Evolutionary conservation across 106 monocot species (phyloP).

Genomic region (Xerophyta viscosa): DNA sequence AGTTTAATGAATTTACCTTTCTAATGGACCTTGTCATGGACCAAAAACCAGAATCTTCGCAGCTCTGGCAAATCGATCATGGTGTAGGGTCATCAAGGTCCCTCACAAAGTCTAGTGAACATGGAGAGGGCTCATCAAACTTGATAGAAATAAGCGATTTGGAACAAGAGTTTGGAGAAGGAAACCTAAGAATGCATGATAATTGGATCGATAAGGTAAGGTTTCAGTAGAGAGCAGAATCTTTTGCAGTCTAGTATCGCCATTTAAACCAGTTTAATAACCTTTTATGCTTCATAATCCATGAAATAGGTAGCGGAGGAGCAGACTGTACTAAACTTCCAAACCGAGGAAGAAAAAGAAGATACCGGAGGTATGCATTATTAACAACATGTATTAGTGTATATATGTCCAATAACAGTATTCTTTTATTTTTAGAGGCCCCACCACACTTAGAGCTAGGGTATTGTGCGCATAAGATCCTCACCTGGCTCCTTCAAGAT

Average conservation of each 20-base stretch:
- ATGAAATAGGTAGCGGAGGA: no score
- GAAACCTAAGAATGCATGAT: conserved; percentile 28
- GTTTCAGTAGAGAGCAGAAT: no score
- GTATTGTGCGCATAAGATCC: no score
- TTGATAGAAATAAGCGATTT: conserved; percentile 71
- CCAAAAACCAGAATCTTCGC: background rate
- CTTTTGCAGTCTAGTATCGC: no score
- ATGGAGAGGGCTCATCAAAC: conserved; percentile 13
- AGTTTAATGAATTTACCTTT: conserved; percentile 27
- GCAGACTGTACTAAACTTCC: no score
- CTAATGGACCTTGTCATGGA: conserved; percentile 14
- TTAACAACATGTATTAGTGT: background rate
- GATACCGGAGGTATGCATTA: conserved; percentile 28
- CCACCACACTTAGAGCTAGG: no score
- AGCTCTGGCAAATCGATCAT: background rate
- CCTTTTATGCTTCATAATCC: no score
- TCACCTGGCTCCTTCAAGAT: no score
- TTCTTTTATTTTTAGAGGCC: background rate
- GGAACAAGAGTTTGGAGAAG: conserved; percentile 69
- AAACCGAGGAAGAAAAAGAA: conserved; percentile 23
- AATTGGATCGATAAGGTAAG: conserved; percentile 27
- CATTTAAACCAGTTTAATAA: no score
- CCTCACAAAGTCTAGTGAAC: no score
- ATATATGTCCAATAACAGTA: background rate
- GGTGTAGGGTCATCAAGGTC: no score